Percentiles rank a stretch among this genome's conserved stretches.
phyloP scores from a whole-genome alignment of 2,329 filamentous ascomycete species.

The Thielaviopsis cerberus region DNA sequence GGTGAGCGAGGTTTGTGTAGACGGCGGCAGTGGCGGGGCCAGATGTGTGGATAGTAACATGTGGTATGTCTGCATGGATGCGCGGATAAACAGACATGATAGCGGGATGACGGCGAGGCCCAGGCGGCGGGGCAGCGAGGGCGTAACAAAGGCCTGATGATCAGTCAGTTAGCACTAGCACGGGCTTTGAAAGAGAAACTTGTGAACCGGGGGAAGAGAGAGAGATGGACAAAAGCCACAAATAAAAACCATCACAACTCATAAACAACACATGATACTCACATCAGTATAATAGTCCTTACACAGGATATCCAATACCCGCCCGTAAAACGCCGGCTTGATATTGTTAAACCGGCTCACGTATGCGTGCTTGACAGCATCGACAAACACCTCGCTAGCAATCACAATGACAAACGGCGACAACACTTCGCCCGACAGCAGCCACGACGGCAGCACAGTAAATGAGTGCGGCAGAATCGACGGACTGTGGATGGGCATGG shows the following conservation, averaged over 20 bases:
- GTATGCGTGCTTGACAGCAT: slow-evolving; percentile 93
- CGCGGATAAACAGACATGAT: slow-evolving; percentile 85
- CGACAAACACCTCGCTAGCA: slow-evolving; percentile 89
- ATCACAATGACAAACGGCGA: slow-evolving; percentile 87
- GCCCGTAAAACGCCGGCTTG: slow-evolving; percentile 71
- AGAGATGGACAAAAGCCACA: too few species aligned
- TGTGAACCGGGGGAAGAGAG: too few species aligned
- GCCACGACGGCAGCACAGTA: slow-evolving; percentile 66
- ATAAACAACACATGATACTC: too few species aligned
- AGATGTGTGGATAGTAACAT: slow-evolving; percentile 89
- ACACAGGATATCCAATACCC: slow-evolving; percentile 80
- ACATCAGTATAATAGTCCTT: slow-evolving; percentile 97
- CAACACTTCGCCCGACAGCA: slow-evolving; percentile 63
- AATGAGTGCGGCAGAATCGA: slow-evolving; percentile 82
- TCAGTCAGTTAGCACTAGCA: slow-evolving; percentile 12
- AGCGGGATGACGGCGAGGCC: slow-evolving; percentile 83
- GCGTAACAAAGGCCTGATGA: slow-evolving; percentile 66
- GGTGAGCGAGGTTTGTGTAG: slow-evolving; percentile 45
- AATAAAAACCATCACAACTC: too few species aligned
- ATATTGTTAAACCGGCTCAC: slow-evolving; percentile 98
- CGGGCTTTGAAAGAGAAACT: too few species aligned
- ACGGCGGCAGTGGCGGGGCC: slow-evolving; percentile 49
- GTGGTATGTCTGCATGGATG: slow-evolving; percentile 87
- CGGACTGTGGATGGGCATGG: slow-evolving; percentile 42
- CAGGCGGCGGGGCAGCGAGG: slow-evolving; percentile 73